phyloP scores from a whole-genome alignment of 345 rosid genomes.

The Populus ilicifolia region DNA sequence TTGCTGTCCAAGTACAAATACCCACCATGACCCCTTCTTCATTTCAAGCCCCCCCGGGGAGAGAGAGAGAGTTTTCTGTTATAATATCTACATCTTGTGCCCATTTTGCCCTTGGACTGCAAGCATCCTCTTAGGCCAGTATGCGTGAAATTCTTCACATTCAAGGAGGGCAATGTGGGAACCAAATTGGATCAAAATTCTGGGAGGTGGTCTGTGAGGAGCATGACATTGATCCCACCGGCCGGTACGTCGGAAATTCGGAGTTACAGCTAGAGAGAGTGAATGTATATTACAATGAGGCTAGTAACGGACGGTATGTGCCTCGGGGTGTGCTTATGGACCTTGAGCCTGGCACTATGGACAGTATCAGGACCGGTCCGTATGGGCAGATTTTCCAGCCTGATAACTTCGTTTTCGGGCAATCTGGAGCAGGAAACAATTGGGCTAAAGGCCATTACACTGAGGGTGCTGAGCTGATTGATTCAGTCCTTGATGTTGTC shows the following conservation, averaged over 20 bases:
- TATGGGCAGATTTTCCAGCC: constrained; percentile 26
- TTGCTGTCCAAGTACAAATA: constrained; percentile 7
- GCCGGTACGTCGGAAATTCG: constrained; percentile 11
- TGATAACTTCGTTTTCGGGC: constrained; percentile 32
- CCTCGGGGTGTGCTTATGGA: constrained; percentile 42
- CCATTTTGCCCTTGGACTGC: background rate
- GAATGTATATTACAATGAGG: constrained; percentile 35
- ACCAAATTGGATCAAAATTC: constrained; percentile 36
- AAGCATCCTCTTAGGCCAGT: background rate
- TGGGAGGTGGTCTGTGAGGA: constrained; percentile 40
- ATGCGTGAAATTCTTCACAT: constrained; percentile 43
- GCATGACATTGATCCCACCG: constrained; percentile 35
- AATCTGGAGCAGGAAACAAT: constrained; percentile 34
- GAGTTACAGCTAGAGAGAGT: constrained; percentile 27
- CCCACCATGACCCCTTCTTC: background rate
- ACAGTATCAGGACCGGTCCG: constrained; percentile 23
- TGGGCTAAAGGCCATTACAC: constrained; percentile 41
- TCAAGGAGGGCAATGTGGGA: constrained; percentile 43
- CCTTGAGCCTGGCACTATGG: constrained; percentile 41
- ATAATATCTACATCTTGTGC: background rate
- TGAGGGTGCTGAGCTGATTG: constrained; percentile 39
- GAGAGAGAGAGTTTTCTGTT: too few species aligned
- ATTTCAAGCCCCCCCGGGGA: background rate
- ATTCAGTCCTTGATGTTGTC: constrained; percentile 33
- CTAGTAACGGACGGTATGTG: constrained; percentile 19